A percentile compares a stretch with the other conserved stretches of the same genome.
Evolutionary conservation across 805 yeast species (phyloP).

Genomic region (Saturnispora dispora): DNA sequence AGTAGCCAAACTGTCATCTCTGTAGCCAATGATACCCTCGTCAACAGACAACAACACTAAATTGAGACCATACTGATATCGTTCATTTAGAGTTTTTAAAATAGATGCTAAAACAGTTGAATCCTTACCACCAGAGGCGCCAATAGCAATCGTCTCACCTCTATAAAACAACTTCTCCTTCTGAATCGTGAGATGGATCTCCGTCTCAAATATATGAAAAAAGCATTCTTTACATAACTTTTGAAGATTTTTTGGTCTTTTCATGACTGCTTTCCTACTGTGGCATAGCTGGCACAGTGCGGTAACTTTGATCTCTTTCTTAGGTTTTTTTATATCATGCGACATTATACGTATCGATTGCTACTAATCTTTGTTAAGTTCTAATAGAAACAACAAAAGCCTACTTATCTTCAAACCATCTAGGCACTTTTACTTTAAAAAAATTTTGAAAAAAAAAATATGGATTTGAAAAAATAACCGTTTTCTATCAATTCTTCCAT

Average conservation of each 20-base stretch:
- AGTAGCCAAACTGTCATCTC: slow-evolving; percentile 95
- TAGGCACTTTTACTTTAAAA: neutral
- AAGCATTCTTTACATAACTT: slow-evolving; percentile 89
- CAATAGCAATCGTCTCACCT: slow-evolving; percentile 91
- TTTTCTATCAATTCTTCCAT: neutral
- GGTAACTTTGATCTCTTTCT: slow-evolving; percentile 28
- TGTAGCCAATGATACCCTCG: slow-evolving; percentile 93
- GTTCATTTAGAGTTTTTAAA: slow-evolving; percentile 76
- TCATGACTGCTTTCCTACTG: slow-evolving; percentile 73
- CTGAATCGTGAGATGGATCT: slow-evolving; percentile 82
- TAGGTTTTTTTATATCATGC: neutral
- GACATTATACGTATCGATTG: neutral
- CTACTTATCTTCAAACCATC: neutral
- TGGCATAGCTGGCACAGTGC: slow-evolving; percentile 78
- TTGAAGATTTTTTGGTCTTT: slow-evolving; percentile 85
- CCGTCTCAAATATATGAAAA: slow-evolving; percentile 85
- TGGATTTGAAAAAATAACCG: neutral
- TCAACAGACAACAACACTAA: slow-evolving; percentile 80
- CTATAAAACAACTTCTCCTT: slow-evolving; percentile 56
- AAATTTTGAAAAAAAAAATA: neutral
- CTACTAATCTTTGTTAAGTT: neutral
- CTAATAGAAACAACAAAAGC: neutral
- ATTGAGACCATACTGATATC: slow-evolving; percentile 81
- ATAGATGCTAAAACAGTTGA: slow-evolving; percentile 91
- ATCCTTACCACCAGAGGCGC: slow-evolving; percentile 98